Percentiles rank a stretch among this genome's conserved stretches.
These are phyloP conservation scores for Zasmidium citrigriseum DNA, from an alignment of 2,329 filamentous ascomycete species.

Conservation along the genomic window DNA sequence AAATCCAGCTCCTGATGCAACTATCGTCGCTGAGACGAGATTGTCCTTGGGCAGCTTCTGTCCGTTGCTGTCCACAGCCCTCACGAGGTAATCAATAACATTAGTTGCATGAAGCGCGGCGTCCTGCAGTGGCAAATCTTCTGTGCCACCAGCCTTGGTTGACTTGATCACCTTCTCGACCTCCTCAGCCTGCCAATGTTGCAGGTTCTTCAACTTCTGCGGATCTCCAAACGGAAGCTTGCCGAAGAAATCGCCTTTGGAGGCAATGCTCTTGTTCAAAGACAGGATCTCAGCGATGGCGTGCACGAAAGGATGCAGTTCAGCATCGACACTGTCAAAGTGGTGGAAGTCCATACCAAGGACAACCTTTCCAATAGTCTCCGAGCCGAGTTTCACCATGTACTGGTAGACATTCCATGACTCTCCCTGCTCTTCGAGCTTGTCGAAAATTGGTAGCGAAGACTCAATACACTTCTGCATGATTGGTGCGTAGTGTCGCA, in stretches of 20 bases:
- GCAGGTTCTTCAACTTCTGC: constrained; percentile 41
- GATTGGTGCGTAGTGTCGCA: constrained; percentile 60
- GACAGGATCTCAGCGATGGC: constrained; percentile 53
- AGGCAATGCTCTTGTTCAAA: constrained; percentile 61
- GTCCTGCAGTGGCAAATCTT: constrained; percentile 40
- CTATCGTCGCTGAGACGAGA: constrained; percentile 48
- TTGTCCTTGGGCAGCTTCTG: constrained; percentile 52
- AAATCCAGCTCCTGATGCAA: constrained; percentile 61
- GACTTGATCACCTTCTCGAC: constrained; percentile 43
- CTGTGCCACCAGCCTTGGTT: constrained; percentile 35
- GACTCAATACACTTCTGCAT: constrained; percentile 60
- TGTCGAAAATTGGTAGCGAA: constrained; percentile 50
- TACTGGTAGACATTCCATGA: constrained; percentile 53
- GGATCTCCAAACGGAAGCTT: constrained; percentile 61
- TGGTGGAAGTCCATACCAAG: constrained; percentile 50
- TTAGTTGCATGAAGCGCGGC: constrained; percentile 37
- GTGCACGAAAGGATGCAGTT: constrained; percentile 54
- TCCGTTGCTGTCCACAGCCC: constrained; percentile 57
- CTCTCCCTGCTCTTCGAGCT: constrained; percentile 48
- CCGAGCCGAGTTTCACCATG: constrained; percentile 51
- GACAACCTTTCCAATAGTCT: constrained; percentile 47
- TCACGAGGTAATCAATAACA: constrained; percentile 52
- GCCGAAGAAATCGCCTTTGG: constrained; percentile 58
- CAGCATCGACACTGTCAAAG: constrained; percentile 46
- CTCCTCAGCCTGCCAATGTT: constrained; percentile 37